Percentiles rank a stretch among this genome's conserved stretches.
Evolutionary conservation across 2,329 filamentous ascomycete species (phyloP).

Genomic region (Paracorniculantispora psalliotae): DNA sequence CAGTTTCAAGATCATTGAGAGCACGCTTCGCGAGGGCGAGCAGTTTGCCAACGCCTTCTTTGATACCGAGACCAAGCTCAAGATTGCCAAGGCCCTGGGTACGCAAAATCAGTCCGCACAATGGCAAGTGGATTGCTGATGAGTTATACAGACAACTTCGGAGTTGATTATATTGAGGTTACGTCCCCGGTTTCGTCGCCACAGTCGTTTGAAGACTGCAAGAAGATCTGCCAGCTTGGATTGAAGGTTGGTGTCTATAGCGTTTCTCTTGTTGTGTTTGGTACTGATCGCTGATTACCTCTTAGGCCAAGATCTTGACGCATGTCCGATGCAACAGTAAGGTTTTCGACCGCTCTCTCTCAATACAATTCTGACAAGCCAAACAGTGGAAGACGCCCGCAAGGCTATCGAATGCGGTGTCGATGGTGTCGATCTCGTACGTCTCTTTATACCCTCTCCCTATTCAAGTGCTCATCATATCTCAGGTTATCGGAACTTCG

Average conservation of each 20-base stretch:
- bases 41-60: conserved; percentile 71
- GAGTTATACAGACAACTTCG: conserved; percentile 43
- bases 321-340: conserved; percentile 52
- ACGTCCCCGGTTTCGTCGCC: conserved; percentile 81
- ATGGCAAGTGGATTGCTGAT: too few species aligned
- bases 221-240: conserved; percentile 89
- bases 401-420: conserved; percentile 46
- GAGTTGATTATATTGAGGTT: conserved; percentile 88
- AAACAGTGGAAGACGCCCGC: too few species aligned
- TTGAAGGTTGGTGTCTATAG: conserved; percentile 55
- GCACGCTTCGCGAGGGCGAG: conserved; percentile 71
- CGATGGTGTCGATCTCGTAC: conserved; percentile 73
- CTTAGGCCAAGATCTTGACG: too few species aligned
- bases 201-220: conserved; percentile 80
- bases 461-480: too few species aligned
- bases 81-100: not conserved
- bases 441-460: too few species aligned
- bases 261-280: not conserved
- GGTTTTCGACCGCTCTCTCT: too few species aligned
- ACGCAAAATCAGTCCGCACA: too few species aligned
- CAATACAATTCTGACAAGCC: too few species aligned
- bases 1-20: conserved; percentile 49
- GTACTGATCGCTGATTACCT: too few species aligned
- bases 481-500: conserved; percentile 83
- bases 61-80: conserved; percentile 45